These are phyloP conservation scores for Lepidium didymum DNA, from an alignment of 345 rosid species.

Conservation along the genomic window DNA sequence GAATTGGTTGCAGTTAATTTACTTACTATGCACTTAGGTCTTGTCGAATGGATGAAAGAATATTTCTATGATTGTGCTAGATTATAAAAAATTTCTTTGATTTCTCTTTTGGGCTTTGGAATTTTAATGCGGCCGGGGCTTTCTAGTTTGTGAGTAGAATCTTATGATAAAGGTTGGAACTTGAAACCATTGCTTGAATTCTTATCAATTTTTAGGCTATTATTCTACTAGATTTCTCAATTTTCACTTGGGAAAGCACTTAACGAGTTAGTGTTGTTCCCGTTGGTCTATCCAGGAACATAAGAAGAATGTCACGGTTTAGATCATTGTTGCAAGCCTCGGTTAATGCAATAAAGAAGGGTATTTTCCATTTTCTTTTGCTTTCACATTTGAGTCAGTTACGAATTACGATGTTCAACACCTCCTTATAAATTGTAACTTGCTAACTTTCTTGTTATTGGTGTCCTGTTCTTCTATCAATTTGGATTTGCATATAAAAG, in stretches of 20 bases:
- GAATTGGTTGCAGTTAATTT: neutral
- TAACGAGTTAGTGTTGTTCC: neutral
- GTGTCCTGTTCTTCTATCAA: neutral
- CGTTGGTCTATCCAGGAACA: neutral
- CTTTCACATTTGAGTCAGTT: neutral
- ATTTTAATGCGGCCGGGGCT: too few relatives aligned
- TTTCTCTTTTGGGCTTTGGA: too few relatives aligned
- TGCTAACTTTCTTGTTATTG: neutral
- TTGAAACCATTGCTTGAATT: neutral
- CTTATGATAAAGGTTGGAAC: neutral
- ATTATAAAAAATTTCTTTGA: too few relatives aligned
- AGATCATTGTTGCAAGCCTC: slow-evolving; percentile 72
- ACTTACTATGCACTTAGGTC: neutral
- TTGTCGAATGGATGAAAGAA: too few relatives aligned
- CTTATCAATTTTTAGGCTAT: neutral
- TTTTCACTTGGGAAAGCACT: neutral
- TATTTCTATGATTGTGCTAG: too few relatives aligned
- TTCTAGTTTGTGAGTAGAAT: neutral
- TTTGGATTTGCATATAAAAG: neutral
- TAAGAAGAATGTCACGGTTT: slow-evolving; percentile 58
- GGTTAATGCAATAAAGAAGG: slow-evolving; percentile 74
- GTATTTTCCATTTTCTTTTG: slow-evolving; percentile 24
- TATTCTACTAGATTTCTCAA: neutral
- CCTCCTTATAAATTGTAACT: neutral
- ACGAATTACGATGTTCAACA: neutral